These are phyloP conservation scores for Hypoxylon sp. DNA, from an alignment of 2,329 filamentous ascomycete species.

Conservation along the genomic window DNA sequence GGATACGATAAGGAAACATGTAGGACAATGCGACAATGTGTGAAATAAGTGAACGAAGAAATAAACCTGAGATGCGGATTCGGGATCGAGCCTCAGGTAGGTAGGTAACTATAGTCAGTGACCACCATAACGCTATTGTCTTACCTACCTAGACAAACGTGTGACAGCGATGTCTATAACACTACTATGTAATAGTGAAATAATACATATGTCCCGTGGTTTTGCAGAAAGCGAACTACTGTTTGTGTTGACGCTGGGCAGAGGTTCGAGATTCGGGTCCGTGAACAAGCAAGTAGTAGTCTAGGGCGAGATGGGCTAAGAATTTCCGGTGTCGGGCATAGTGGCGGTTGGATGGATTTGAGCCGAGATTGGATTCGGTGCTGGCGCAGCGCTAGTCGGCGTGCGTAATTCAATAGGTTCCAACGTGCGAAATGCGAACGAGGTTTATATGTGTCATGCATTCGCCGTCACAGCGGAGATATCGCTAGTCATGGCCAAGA, in stretches of 20 bases:
- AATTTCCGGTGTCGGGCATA: slow-evolving; percentile 38
- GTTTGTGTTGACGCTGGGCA: slow-evolving; percentile 6
- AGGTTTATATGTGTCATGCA: slow-evolving; percentile 38
- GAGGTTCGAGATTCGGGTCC: slow-evolving; percentile 10
- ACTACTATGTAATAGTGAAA: neutral
- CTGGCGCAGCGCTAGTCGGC: slow-evolving; percentile 24
- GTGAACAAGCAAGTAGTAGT: slow-evolving; percentile 14
- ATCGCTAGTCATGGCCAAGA: slow-evolving; percentile 5
- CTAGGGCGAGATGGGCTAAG: neutral
- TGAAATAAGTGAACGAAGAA: slow-evolving; percentile 7
- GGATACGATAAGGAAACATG: slow-evolving; percentile 18
- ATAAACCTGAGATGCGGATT: neutral
- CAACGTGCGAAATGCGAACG: slow-evolving; percentile 10
- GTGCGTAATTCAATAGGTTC: slow-evolving; percentile 23
- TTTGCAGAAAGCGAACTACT: neutral
- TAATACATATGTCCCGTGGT: neutral
- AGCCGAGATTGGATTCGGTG: slow-evolving; percentile 28
- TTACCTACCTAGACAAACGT: neutral
- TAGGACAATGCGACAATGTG: neutral
- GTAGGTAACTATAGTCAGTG: neutral
- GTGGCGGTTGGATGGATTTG: no score
- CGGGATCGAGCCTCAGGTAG: neutral
- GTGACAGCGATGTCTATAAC: neutral
- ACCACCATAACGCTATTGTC: no score
- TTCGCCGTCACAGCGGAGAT: slow-evolving; percentile 20